Evolutionary conservation across 2,329 filamentous ascomycete genomes (phyloP).

Genomic region (Colletotrichum acutatum): DNA sequence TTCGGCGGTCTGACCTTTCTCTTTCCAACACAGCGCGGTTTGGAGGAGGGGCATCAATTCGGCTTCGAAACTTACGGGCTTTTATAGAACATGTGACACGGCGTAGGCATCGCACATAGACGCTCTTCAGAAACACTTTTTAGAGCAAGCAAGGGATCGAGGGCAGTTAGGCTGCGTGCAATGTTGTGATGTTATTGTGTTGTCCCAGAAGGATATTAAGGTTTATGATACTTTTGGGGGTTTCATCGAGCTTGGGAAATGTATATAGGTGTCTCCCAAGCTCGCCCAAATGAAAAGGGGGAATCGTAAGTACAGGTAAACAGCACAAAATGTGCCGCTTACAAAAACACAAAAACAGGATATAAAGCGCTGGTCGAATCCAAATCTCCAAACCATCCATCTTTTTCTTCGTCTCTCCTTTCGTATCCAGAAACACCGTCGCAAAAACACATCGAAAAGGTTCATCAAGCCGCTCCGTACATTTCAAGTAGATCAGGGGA

Average conservation of each 20-base stretch:
- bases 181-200: conserved; percentile 30
- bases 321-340: neutral
- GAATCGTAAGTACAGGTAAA: conserved; percentile 14
- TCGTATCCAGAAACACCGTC: neutral
- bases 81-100: too few species aligned
- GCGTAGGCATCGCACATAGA: too few species aligned
- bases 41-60: too few species aligned
- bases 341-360: conserved; percentile 12
- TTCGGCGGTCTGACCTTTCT: too few species aligned
- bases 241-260: conserved; percentile 1
- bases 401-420: conserved; percentile 17
- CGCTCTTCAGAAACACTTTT: neutral
- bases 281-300: neutral
- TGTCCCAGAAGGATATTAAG: conserved; percentile 27
- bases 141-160: neutral
- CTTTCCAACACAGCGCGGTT: too few species aligned
- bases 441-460: conserved; percentile 11
- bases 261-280: neutral
- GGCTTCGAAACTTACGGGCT: too few species aligned
- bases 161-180: conserved; percentile 4
- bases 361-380: conserved; percentile 29
- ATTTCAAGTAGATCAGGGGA: conserved; percentile 21
- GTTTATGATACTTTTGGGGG: conserved; percentile 20
- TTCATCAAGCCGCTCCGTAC: conserved; percentile 33
- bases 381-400: conserved; percentile 21